Conservation (phyloP, 2,329 filamentous ascomycete species). For the Arthroderma uncinatum region DNA sequence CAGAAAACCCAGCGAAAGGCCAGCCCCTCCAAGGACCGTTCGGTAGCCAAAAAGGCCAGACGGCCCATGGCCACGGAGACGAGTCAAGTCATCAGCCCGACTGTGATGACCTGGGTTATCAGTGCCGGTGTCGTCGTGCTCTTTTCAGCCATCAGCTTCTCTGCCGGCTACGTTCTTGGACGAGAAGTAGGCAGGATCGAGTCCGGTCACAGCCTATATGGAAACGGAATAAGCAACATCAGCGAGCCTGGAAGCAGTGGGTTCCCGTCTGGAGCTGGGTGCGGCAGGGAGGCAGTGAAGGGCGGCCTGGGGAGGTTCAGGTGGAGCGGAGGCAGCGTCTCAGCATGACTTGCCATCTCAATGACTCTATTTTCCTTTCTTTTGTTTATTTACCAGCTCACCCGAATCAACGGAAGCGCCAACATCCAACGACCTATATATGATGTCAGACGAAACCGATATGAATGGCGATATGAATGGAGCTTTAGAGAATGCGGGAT, state of each 20-base stretch:
- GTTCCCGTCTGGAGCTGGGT: conserved; percentile 28
- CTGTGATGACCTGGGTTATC: conserved; percentile 54
- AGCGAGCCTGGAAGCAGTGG: conserved; percentile 17
- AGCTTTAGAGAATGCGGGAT: neutral
- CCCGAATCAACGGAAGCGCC: neutral
- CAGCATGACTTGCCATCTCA: conserved; percentile 20
- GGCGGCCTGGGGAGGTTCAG: conserved; percentile 34
- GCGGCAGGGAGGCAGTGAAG: conserved; percentile 37
- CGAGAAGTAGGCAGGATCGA: conserved; percentile 48
- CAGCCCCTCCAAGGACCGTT: conserved; percentile 31
- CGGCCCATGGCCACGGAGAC: conserved; percentile 21
- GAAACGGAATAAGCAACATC: conserved; percentile 19
- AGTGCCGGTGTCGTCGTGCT: conserved; percentile 54
- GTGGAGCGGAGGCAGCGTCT: conserved; percentile 32
- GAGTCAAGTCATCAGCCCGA: conserved; percentile 41
- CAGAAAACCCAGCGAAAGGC: conserved; percentile 18
- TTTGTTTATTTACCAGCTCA: neutral
- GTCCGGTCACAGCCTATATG: conserved; percentile 24
- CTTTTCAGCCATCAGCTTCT: conserved; percentile 53
- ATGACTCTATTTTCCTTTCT: neutral
- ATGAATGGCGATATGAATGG: neutral
- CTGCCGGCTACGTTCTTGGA: conserved; percentile 52
- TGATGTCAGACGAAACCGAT: neutral
- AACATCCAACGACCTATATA: neutral
- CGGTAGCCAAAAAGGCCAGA: conserved; percentile 25